phyloP scores from a whole-genome alignment of 2,329 filamentous ascomycete species.

The Stagonosporopsis vannaccii region DNA sequence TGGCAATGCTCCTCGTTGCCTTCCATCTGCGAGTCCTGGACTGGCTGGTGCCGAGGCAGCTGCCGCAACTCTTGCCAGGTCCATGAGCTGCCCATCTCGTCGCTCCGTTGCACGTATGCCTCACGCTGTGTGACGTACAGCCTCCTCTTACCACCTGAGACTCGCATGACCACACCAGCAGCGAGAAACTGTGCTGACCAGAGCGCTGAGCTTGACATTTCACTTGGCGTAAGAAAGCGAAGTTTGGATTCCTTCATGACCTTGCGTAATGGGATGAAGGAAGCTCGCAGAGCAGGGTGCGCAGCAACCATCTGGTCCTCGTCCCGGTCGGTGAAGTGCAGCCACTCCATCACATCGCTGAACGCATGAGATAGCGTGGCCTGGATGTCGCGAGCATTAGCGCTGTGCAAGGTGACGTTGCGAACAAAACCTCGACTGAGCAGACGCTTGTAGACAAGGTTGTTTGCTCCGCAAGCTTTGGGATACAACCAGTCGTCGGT shows the following conservation, averaged over 20 bases:
- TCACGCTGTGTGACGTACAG: constrained; percentile 79
- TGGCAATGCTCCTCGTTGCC: constrained; percentile 48
- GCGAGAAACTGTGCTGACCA: constrained; percentile 77
- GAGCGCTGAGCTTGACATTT: constrained; percentile 74
- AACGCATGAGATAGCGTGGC: constrained; percentile 70
- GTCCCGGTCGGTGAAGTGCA: constrained; percentile 38
- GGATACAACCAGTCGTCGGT: constrained; percentile 69
- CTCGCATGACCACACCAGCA: constrained; percentile 76
- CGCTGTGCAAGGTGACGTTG: constrained; percentile 66
- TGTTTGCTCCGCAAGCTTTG: constrained; percentile 70
- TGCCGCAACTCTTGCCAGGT: constrained; percentile 74
- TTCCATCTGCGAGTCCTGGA: constrained; percentile 46
- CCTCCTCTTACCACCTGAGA: constrained; percentile 65
- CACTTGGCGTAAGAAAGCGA: constrained; percentile 72
- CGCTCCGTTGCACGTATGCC: constrained; percentile 72
- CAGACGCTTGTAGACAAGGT: constrained; percentile 73
- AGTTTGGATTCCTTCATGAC: constrained; percentile 76
- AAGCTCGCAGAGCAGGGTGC: constrained; percentile 66
- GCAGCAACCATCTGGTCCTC: constrained; percentile 35
- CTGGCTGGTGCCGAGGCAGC: constrained; percentile 64
- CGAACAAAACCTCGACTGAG: constrained; percentile 75
- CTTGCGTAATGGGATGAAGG: constrained; percentile 80
- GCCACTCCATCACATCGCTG: constrained; percentile 56
- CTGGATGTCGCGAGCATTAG: constrained; percentile 73
- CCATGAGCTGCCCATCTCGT: constrained; percentile 63